phyloP scores from a whole-genome alignment of 2,329 filamentous ascomycete genomes.

The Sphaerulina musiva region DNA sequence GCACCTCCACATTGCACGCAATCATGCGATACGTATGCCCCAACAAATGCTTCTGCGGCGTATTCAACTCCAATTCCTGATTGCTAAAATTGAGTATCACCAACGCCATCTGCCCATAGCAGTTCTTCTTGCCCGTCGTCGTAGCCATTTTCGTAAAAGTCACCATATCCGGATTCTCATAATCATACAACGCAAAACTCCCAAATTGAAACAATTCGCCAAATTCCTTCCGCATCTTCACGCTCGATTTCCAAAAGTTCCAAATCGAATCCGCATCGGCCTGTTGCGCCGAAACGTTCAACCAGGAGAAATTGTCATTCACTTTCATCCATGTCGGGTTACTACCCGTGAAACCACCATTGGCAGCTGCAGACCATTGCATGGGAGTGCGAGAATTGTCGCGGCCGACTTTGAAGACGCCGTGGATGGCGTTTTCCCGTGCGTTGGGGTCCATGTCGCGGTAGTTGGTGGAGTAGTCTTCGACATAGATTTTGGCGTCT shows the following conservation, averaged over 20 bases:
- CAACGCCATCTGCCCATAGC: constrained; percentile 26
- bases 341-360: constrained; percentile 58
- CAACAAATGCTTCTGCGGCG: constrained; percentile 18
- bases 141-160: constrained; percentile 37
- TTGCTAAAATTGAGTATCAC: constrained; percentile 38
- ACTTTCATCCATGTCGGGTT: constrained; percentile 63
- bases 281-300: constrained; percentile 57
- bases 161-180: constrained; percentile 50
- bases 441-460: constrained; percentile 26
- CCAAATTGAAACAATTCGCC: constrained; percentile 63
- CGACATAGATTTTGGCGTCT: constrained; percentile 36
- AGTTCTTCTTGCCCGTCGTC: too few species aligned
- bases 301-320: constrained; percentile 54
- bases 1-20: constrained; percentile 36
- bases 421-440: constrained; percentile 36
- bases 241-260: constrained; percentile 52
- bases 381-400: constrained; percentile 68
- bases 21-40: constrained; percentile 37
- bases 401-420: constrained; percentile 54
- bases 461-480: constrained; percentile 61
- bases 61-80: constrained; percentile 21
- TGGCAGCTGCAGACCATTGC: constrained; percentile 57
- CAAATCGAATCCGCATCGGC: constrained; percentile 48
- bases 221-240: constrained; percentile 51
- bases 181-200: constrained; percentile 51